A percentile compares a stretch with the other conserved stretches of the same genome.
Evolutionary conservation across 345 rosid species (phyloP).

Genomic region (Brassica napus): DNA sequence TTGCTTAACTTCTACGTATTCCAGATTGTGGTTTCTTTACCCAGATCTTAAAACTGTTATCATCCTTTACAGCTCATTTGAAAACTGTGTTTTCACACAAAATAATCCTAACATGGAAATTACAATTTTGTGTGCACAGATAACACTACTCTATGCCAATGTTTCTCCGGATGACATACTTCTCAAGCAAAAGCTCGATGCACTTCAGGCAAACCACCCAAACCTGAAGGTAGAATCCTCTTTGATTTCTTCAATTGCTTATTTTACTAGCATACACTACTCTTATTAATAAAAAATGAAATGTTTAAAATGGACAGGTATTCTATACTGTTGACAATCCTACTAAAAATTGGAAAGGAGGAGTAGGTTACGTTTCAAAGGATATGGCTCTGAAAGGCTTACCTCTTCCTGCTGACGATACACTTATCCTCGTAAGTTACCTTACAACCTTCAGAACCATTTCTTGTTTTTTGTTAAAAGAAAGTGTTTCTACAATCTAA

Average conservation of each 20-base stretch:
- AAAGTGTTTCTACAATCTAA: not conserved
- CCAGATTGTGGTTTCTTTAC: not conserved
- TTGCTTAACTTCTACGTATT: not conserved
- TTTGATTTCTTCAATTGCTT: constrained; percentile 11
- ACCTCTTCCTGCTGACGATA: constrained; percentile 77
- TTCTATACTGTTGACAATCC: constrained; percentile 91
- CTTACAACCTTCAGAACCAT: constrained; percentile 7
- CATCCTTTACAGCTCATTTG: not conserved
- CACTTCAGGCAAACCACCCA: constrained; percentile 76
- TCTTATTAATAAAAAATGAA: not conserved
- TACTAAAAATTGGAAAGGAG: constrained; percentile 89
- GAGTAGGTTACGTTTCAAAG: constrained; percentile 76
- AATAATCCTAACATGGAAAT: not conserved
- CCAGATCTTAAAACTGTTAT: constrained; percentile 10
- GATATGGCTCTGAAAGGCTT: constrained; percentile 80
- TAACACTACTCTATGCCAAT: constrained; percentile 82
- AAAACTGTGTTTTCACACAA: not conserved
- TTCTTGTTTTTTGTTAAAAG: not conserved
- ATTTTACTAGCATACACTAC: not conserved
- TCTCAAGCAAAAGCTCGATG: constrained; percentile 86
- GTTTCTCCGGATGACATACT: constrained; percentile 93
- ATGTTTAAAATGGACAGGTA: constrained; percentile 44
- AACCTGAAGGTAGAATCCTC: constrained; percentile 66
- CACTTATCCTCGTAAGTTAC: constrained; percentile 76
- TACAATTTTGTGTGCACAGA: constrained; percentile 43